Evolutionary conservation across 768 basidiomycete genomes (phyloP).

Genomic region (Serendipita indica): DNA sequence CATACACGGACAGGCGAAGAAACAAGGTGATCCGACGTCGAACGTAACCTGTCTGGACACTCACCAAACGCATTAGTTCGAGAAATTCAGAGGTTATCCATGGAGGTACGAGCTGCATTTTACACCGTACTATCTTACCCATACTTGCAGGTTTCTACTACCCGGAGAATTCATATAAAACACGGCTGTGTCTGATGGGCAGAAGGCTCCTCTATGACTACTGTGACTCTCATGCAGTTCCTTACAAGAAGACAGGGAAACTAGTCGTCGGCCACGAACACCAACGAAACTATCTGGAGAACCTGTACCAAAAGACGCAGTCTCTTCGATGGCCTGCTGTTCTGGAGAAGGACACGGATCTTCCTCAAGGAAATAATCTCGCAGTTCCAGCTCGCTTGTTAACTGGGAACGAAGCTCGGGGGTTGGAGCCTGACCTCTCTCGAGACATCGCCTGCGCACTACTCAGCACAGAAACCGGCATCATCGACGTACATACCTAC

Average conservation of each 20-base stretch:
- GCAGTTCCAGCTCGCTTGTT: constrained; percentile 56
- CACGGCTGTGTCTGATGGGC: constrained; percentile 71
- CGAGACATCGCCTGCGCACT: constrained; percentile 53
- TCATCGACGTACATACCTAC: constrained; percentile 72
- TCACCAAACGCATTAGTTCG: constrained; percentile 35
- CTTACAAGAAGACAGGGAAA: constrained; percentile 66
- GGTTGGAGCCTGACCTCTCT: constrained; percentile 75
- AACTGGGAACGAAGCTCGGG: constrained; percentile 46
- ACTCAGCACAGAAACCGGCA: constrained; percentile 77
- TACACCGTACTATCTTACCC: neutral
- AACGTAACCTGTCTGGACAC: neutral
- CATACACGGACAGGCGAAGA: constrained; percentile 66
- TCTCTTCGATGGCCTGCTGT: constrained; percentile 39
- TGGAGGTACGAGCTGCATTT: constrained; percentile 39
- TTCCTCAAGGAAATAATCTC: constrained; percentile 18
- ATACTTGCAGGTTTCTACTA: constrained; percentile 60
- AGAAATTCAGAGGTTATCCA: constrained; percentile 94
- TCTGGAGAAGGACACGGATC: constrained; percentile 13
- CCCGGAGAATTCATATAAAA: constrained; percentile 70
- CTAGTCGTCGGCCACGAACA: constrained; percentile 65
- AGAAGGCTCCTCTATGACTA: constrained; percentile 69
- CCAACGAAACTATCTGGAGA: constrained; percentile 56
- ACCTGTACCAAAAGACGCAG: constrained; percentile 48
- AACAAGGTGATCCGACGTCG: constrained; percentile 40
- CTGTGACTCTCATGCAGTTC: constrained; percentile 48